Base-by-base conservation (phyloP, 108 stramenopile species). In the Skeletonema tropicum region DNA sequence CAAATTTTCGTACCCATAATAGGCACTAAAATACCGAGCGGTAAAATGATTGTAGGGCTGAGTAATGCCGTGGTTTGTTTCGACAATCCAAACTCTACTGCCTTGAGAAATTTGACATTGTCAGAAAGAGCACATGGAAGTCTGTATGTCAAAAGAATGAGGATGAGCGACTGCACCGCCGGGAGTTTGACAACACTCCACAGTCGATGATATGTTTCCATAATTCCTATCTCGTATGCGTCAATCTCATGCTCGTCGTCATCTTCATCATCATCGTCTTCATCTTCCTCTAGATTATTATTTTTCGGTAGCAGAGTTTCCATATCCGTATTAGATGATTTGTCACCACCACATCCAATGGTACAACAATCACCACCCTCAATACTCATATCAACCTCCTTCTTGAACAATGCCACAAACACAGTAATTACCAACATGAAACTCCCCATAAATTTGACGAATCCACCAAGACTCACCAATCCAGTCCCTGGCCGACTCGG, bases 401-500 rank as follows among this genome's bases (percentile, higher is more conserved):
- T 75, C 78, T 98, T 98, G 83, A 98, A 97, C 39, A 98, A 46
- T 2, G 90, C 97, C 38, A 99, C 97, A 30, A 91, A 69, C 3
- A 83, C 66, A 1, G 99, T 99, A 15, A 96, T 92, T 13, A 73
- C 74, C 26, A 99, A 66, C 92, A 99, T 99, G 68, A 97, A 87
- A 9, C 70, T 74, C 7, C 98, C 99, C 97, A 98, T 98, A 75
- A 93, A 89, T 60, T 77, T 71, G 13, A 99, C 89, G 75, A 99
- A 99, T 12, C 81, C 83, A 21, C 92, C 89, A 15, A 99, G 79
- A 57, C 88, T 86, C 9, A 99, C 91, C 15, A 93, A 69, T 13
- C 95, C 92, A 38, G 76, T 62, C 26, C 80, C 73, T 11, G 92
- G 90, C 48, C 83, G 69, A 39, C 79, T 80, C 4, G 83, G 75